Base-by-base conservation (phyloP, 2,329 filamentous ascomycete species). In the Scolecobasidium constrictum region DNA sequence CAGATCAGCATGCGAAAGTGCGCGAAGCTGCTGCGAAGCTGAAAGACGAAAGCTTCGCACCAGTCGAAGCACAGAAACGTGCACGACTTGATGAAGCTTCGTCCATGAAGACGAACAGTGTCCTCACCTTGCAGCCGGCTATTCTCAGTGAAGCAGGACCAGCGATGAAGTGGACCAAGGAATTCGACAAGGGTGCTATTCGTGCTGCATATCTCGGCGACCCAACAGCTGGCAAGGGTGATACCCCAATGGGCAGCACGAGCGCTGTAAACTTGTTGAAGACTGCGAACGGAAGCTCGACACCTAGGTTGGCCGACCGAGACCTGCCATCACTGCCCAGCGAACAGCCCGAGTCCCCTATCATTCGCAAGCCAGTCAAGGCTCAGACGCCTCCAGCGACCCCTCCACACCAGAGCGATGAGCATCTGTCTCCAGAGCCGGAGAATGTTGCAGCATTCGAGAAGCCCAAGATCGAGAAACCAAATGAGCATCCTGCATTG, bases 161-260 rank as follows among this genome's bases (percentile, higher is more conserved):
- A 18, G 92, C 92, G 1, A 82, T 98, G 80, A 94, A 94, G 61
- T 98, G 92, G 92, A 86, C 90, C 22, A 94, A 73, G 58, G 87
- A 87, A 54, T 96, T 95, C 58, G 92, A 96, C 63, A 93, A 92
- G 63, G 81, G 92, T 54, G 72, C 81, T 5, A 81, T 94, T 48
- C 80, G 87, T 42, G 79, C 86, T 49, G 79, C 85, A n/a, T 96
- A 96, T 61, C 71, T 96, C 40, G 76, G 78, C 36, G 81, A 93
- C 56, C 68, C 66, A 38, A 77, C 72, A 50, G 79, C 83, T 34
- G 87, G 88, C 17, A 83, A 77, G 46, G 85, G 85, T 11, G 49
- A 66, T 16, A 68, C 66, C 2, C 62, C 66, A 33, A 65, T 69
- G 13, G 65, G 69, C 11, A 26, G 52, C 52, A 9, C 42, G 53